Evolutionary conservation across 2,329 filamentous ascomycete species (phyloP).

Genomic region (Ophiocordyceps camponoti-leonardi): DNA sequence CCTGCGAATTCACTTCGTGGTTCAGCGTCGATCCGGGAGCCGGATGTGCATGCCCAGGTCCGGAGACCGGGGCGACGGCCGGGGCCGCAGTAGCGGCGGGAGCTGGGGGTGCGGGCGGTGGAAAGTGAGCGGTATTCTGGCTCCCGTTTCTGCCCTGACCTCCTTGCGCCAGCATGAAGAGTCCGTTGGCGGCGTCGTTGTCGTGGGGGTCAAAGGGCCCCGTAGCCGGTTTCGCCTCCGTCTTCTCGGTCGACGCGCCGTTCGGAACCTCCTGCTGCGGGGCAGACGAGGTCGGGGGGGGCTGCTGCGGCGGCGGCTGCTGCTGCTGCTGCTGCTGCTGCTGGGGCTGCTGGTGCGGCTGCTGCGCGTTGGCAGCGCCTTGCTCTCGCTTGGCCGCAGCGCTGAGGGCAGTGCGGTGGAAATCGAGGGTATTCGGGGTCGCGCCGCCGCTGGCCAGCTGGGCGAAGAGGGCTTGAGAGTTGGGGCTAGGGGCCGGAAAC

Average conservation of each 20-base stretch:
- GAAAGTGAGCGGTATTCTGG: conserved; percentile 31
- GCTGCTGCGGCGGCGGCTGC: conserved; percentile 16
- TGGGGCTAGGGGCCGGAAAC: conserved; percentile 85
- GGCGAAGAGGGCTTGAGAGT: conserved; percentile 66
- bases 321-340: no score
- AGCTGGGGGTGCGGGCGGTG: conserved; percentile 25
- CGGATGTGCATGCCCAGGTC: conserved; percentile 11
- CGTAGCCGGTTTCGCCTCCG: conserved; percentile 30
- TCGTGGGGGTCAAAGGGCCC: conserved; percentile 77
- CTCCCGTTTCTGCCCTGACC: conserved; percentile 50
- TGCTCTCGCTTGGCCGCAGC: conserved; percentile 49
- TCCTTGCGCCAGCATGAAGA: conserved; percentile 70
- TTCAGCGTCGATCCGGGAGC: conserved; percentile 16
- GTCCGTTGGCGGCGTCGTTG: conserved; percentile 85
- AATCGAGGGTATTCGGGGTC: conserved; percentile 82
- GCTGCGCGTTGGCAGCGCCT: conserved; percentile 17
- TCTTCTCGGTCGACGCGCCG: conserved; percentile 22
- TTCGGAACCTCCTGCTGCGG: conserved; percentile 36
- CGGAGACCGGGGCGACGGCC: not conserved
- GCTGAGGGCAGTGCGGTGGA: conserved; percentile 80
- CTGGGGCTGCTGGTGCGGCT: no score
- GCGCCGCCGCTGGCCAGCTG: conserved; percentile 65
- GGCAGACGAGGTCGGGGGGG: conserved; percentile 21
- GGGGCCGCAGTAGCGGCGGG: conserved; percentile 19
- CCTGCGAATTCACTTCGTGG: conserved; percentile 31